Evolutionary conservation across 2,329 filamentous ascomycete species (phyloP).

Genomic region (Penicillium expansum): DNA sequence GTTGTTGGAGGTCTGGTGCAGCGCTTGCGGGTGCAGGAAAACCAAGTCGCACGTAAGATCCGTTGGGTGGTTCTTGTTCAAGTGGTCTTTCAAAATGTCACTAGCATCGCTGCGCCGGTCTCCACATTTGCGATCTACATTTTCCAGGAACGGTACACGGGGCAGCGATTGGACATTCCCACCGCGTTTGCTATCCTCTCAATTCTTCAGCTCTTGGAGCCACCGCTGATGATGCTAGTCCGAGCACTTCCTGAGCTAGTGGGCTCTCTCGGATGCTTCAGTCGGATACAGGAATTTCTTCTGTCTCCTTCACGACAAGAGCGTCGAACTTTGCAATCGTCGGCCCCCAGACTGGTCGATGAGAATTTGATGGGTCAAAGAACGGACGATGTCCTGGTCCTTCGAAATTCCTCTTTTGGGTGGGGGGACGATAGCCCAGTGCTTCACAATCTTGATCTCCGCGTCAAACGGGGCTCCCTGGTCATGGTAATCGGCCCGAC

Average conservation of each 20-base stretch:
- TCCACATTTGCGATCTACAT: neutral
- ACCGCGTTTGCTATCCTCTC: neutral
- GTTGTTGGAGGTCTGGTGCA: neutral
- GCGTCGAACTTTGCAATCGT: neutral
- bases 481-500: neutral
- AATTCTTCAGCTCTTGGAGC: neutral
- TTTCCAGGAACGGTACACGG: neutral
- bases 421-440: neutral
- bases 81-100: neutral
- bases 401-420: neutral
- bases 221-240: neutral
- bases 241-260: neutral
- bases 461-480: neutral
- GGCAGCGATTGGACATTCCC: neutral
- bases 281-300: neutral
- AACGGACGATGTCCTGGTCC: neutral
- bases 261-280: neutral
- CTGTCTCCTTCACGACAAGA: neutral
- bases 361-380: no score
- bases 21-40: neutral
- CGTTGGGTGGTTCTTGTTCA: neutral
- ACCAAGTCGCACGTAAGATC: neutral
- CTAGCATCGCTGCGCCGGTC: neutral
- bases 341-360: no score
- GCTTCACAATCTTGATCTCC: neutral